phyloP scores from a whole-genome alignment of 1,284 basidiomycete genomes.

The Violaceomyces palustris region DNA sequence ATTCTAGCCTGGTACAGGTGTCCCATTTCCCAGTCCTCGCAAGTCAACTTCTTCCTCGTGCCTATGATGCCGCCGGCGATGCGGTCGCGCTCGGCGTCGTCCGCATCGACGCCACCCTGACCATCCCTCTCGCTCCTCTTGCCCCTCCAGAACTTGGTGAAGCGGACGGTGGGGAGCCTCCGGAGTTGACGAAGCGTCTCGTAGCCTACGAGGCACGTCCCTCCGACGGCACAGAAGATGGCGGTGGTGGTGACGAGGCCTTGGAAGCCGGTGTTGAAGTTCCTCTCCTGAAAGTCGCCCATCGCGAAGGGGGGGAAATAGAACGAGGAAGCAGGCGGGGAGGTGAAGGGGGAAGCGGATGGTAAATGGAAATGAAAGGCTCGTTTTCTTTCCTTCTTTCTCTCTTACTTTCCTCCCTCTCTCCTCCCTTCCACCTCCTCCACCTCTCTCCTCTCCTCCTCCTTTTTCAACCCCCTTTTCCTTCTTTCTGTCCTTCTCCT shows the following conservation, averaged over 20 bases:
- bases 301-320: slow-evolving; percentile 6
- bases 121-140: slow-evolving; percentile 13
- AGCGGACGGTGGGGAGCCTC: slow-evolving; percentile 24
- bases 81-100: slow-evolving; percentile 3
- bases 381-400: no score
- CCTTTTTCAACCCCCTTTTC: slow-evolving; percentile 3
- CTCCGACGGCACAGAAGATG: slow-evolving; percentile 38
- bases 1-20: slow-evolving; percentile 43
- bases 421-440: slow-evolving; percentile 4
- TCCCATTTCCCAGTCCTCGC: slow-evolving; percentile 50
- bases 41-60: slow-evolving; percentile 20
- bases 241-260: slow-evolving; percentile 41
- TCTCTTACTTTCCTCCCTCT: not conserved
- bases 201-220: slow-evolving; percentile 34
- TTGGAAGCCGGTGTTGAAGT: slow-evolving; percentile 35
- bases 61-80: slow-evolving; percentile 1
- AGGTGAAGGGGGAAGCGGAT: not conserved
- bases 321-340: not conserved
- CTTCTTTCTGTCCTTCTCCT: slow-evolving; percentile 12
- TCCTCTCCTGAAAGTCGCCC: slow-evolving; percentile 10
- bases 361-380: not conserved
- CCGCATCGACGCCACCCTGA: slow-evolving; percentile 25
- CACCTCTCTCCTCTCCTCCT: slow-evolving; percentile 5
- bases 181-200: slow-evolving; percentile 36
- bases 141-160: slow-evolving; percentile 31